A percentile compares a stretch with the other conserved stretches of the same genome.
Evolutionary conservation across 1,139 yeast genomes (phyloP).

Genomic region (Scheffersomyces parashehatae): DNA sequence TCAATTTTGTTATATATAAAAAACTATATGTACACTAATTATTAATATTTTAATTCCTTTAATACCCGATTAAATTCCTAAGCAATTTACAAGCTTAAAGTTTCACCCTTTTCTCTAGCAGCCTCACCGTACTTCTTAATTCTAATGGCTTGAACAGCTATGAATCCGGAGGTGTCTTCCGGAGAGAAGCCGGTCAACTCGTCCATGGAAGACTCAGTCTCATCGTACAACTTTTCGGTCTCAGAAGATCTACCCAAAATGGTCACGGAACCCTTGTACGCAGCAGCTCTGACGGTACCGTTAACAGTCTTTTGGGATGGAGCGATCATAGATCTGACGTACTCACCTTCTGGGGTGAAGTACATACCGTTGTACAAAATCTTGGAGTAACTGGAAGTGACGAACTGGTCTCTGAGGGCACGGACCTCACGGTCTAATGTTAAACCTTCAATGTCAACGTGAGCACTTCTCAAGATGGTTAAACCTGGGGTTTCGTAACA

Average conservation of each 20-base stretch:
- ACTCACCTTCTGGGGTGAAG: slow-evolving; percentile 98
- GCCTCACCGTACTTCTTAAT: slow-evolving; percentile 97
- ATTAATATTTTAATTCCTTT: not conserved
- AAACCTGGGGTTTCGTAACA: slow-evolving; percentile 99
- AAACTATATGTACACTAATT: slow-evolving; percentile 1
- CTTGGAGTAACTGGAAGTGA: slow-evolving; percentile 88
- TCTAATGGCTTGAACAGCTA: slow-evolving; percentile 96
- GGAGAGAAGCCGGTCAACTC: slow-evolving; percentile 98
- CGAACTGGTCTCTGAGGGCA: slow-evolving; percentile 93
- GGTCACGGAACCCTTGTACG: slow-evolving; percentile 84
- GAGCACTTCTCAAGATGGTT: slow-evolving; percentile 89
- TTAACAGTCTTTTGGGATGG: slow-evolving; percentile 95
- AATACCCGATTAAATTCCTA: slow-evolving; percentile 1
- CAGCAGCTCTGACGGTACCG: slow-evolving; percentile 92
- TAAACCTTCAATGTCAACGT: slow-evolving; percentile 94
- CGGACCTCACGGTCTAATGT: slow-evolving; percentile 97
- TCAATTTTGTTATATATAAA: not conserved
- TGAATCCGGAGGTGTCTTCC: slow-evolving; percentile 95
- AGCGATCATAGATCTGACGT: slow-evolving; percentile 85
- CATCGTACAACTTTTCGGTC: slow-evolving; percentile 95
- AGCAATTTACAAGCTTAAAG: slow-evolving; percentile 40
- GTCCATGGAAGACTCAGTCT: slow-evolving; percentile 98
- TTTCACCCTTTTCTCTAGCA: slow-evolving; percentile 73
- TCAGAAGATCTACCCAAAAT: slow-evolving; percentile 93
- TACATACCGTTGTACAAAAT: slow-evolving; percentile 95